Base-by-base conservation (phyloP, 192 early-diverging fungal genomes). In the Rhizophagus sp. region DNA sequence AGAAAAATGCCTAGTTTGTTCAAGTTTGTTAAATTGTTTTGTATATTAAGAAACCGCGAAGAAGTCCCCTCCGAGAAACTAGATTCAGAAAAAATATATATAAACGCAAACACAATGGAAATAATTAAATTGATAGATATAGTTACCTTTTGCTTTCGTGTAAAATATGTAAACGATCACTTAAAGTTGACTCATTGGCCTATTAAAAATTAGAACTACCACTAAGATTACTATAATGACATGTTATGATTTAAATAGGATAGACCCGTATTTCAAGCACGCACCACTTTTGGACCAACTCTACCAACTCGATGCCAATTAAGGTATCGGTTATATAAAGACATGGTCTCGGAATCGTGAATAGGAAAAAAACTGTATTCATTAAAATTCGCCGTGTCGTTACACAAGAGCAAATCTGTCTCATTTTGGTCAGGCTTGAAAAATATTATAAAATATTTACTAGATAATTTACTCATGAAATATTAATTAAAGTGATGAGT, bases 351-450 rank as follows among this genome's bases (percentile, higher is more conserved):
- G 6, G 52, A 27, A 75, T 75, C 73, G 33, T 75, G 57, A 34
- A 75, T 57, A 12, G 73, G 73, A 1, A 75, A 27, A 61, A 75
- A 75, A 62, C 27, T 30, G 41, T 75, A 75, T 61, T 75, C 27
- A 34, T 24, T 36, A 27, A 19, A 2, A 25, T 34, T 25, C 4
- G 30, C 6, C 3, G 19, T 36, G 12, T 62, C 52, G 15, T 15
- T 75, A 75, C 30, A 75, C 30, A 75, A 62, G 22, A 62, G 8
- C 50, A 75, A 34, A 41, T 75, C 49, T 13, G 49, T 62, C 12
- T 75, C 73, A 36, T 75, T 75, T 34, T 34, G 27, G 34, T 75
- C 73, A 19, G 73, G 73, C 73, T 75, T 27, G 12, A 62, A 27
- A 15, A 27, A 68, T 7, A 68, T 33, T 17, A 68, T 9, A 68